Evolutionary conservation across 495 filamentous ascomycete genomes (phyloP), one percentile per base, ranked within the genome.

Genomic region (Xanthoparmelia taractica): DNA sequence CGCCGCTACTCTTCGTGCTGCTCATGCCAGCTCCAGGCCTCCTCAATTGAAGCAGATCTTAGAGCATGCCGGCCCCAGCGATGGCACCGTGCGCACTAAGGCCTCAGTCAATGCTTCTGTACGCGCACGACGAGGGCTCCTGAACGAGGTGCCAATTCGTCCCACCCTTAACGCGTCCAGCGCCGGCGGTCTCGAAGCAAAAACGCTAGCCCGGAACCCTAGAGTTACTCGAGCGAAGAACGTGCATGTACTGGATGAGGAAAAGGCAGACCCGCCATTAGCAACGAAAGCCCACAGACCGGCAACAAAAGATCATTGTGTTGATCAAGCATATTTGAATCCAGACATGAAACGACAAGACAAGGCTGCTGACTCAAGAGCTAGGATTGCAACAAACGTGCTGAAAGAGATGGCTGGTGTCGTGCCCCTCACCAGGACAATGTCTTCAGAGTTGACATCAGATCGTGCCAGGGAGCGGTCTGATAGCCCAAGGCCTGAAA

Each of bases 301-400:
- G 4, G 52, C 63, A 31, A 67, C 37, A 13, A 69, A 63, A 31
- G 65, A 70, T 40, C 25, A 64, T 17, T 36, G 40, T 15, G 61
- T 67, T 36, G 66, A 70, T 55, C 48, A 61, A 17, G 31, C 20
- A 36, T 63, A 59, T 29, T 31, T 65, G 37, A 52, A 66, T 29
- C 60, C 63, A 0, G 68, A 70, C 55, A 60, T 50, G 33, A 67
- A 66, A 47, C 61, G 65, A 57, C 62, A 65, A 40, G 63, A 70
- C n/a, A 58, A 66, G 29, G 60, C 65, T 45, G 48, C 65, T 17
- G 60, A 52, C 37, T 64, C 62, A 52, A 66, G 63, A 63, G 68
- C 64, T 37, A 66, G 68, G 36, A 70, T 70, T 31, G 66, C 66
- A 23, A 59, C 66, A 25, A 70, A 68, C 15, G 64, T 70, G 20